Percentiles rank a stretch among this genome's conserved stretches.
Evolutionary conservation across 2,329 filamentous ascomycete genomes (phyloP).

Genomic region (Penicillium occitanis): DNA sequence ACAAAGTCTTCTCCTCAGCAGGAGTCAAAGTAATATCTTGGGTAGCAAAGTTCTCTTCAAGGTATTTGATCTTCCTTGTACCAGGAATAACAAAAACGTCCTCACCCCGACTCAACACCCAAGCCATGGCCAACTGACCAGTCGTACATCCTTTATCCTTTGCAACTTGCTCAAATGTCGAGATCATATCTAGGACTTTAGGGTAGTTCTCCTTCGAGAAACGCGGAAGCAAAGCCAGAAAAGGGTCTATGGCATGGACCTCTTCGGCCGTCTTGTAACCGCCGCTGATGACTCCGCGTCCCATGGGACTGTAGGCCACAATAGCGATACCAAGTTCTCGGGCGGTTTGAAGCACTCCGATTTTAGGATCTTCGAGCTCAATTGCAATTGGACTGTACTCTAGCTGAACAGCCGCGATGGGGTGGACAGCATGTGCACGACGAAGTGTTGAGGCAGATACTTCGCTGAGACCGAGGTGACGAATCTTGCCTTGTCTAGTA

Average conservation of each 20-base stretch:
- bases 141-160: slow-evolving; percentile 43
- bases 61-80: slow-evolving; percentile 19
- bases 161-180: slow-evolving; percentile 48
- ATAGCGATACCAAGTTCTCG: slow-evolving; percentile 58
- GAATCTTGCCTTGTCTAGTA: slow-evolving; percentile 50
- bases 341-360: slow-evolving; percentile 54
- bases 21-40: neutral
- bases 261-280: slow-evolving; percentile 39
- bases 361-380: slow-evolving; percentile 49
- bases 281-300: slow-evolving; percentile 59
- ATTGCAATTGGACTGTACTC: slow-evolving; percentile 54
- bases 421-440: slow-evolving; percentile 50
- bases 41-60: slow-evolving; percentile 17
- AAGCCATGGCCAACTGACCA: slow-evolving; percentile 52
- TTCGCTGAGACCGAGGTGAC: slow-evolving; percentile 51
- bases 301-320: slow-evolving; percentile 61
- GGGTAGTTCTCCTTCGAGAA: slow-evolving; percentile 54
- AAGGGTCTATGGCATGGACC: slow-evolving; percentile 47
- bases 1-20: slow-evolving; percentile 3
- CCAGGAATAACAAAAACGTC: slow-evolving; percentile 16
- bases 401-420: slow-evolving; percentile 51
- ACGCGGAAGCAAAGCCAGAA: slow-evolving; percentile 46
- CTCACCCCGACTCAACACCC: slow-evolving; percentile 37
- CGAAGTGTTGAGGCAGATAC: slow-evolving; percentile 48
- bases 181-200: slow-evolving; percentile 51